Percentiles rank a stretch among this genome's conserved stretches.
phyloP scores from a whole-genome alignment of 176 grass and related monocot species.

The Otatea glauca region DNA sequence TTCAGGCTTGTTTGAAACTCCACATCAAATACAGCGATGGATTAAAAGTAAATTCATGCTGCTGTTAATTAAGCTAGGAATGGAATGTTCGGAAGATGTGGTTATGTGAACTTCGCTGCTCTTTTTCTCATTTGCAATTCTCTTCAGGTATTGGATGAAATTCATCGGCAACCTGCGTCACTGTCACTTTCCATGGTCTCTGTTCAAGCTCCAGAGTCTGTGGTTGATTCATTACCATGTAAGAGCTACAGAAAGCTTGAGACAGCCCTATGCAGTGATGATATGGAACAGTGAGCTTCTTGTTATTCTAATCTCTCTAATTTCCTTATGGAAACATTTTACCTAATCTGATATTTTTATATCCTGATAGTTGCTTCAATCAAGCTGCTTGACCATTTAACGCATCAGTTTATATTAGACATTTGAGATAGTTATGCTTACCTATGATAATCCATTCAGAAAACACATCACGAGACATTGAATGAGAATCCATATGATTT shows the following conservation, averaged over 20 bases:
- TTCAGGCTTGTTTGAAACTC: conserved; percentile 21
- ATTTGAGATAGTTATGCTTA: not conserved
- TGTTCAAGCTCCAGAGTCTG: conserved; percentile 80
- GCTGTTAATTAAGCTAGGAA: not conserved
- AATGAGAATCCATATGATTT: conserved; percentile 16
- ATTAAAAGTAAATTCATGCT: conserved; percentile 11
- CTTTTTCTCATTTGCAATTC: conserved; percentile 37
- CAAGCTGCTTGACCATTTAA: not conserved
- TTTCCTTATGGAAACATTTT: conserved; percentile 16
- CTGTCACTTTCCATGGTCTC: conserved; percentile 81
- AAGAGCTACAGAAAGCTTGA: conserved; percentile 81
- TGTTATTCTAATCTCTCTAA: conserved; percentile 19
- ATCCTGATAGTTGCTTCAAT: not conserved
- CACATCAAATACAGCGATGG: not conserved
- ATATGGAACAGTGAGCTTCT: conserved; percentile 89
- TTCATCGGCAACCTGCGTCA: conserved; percentile 81
- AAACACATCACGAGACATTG: not conserved
- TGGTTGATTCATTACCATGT: conserved; percentile 86
- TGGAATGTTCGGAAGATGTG: conserved; percentile 25
- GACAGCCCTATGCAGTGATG: conserved; percentile 59
- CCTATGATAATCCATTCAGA: not conserved
- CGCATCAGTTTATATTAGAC: not conserved
- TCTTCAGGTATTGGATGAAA: conserved; percentile 97
- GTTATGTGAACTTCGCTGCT: conserved; percentile 20
- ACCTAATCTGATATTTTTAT: conserved; percentile 23